Evolutionary conservation across 176 grass and related monocot species (phyloP).

Genomic region (Oryza rufipogon): DNA sequence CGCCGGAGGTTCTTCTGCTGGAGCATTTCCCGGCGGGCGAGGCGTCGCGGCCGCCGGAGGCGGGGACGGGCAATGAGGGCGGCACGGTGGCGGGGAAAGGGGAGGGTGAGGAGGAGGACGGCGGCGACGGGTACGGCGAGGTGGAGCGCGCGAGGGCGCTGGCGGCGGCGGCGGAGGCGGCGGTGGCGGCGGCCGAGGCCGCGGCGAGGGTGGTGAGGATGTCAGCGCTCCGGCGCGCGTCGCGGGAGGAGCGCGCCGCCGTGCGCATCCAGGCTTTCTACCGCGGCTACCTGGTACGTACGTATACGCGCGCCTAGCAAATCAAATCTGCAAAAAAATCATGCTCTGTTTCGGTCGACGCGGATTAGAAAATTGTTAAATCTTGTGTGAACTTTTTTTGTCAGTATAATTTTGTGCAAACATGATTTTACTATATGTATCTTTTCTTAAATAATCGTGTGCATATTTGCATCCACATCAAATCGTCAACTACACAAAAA

Average conservation of each 20-base stretch:
- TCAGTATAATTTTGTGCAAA: background rate
- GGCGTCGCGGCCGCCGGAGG: constrained; percentile 58
- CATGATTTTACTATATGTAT: background rate
- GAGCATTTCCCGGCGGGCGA: constrained; percentile 70
- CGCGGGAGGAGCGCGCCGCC: constrained; percentile 70
- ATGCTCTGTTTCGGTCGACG: too few species aligned
- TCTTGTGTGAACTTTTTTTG: too few species aligned
- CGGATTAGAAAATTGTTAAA: too few species aligned
- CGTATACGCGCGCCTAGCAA: background rate
- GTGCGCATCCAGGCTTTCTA: constrained; percentile 79
- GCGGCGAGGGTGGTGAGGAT: constrained; percentile 65
- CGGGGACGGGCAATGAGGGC: constrained; percentile 45
- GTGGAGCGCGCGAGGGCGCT: constrained; percentile 45
- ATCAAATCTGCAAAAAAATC: background rate
- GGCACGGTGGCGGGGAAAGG: background rate
- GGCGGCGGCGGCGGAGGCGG: constrained; percentile 49
- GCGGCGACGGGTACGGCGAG: constrained; percentile 44
- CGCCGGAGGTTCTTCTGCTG: constrained; percentile 52
- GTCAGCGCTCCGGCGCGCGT: constrained; percentile 39
- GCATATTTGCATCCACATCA: background rate
- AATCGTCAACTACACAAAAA: background rate
- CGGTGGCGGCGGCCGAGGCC: constrained; percentile 53
- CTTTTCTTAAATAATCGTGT: background rate
- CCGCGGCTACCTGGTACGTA: constrained; percentile 74
- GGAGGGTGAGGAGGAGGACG: constrained; percentile 11